These are phyloP conservation scores for Zopfochytrium polystomum DNA, from an alignment of 371 early-diverging fungal genomes.

Conservation along the genomic window DNA sequence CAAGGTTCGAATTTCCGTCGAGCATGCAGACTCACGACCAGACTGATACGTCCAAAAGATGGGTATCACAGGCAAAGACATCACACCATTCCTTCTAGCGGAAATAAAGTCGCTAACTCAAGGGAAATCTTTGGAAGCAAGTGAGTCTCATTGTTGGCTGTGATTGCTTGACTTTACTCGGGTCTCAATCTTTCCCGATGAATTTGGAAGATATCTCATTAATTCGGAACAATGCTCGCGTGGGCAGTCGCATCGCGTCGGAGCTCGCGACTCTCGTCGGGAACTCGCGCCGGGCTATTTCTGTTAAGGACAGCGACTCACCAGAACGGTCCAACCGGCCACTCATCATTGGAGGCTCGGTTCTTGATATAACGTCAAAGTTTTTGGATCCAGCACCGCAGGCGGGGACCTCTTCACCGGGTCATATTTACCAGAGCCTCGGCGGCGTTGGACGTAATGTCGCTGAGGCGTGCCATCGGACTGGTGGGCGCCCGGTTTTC, in stretches of 20 bases:
- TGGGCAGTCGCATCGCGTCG: constrained; percentile 77
- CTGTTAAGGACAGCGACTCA: not conserved
- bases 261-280: constrained; percentile 5
- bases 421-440: constrained; percentile 58
- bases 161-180: not conserved
- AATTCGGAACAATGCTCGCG: constrained; percentile 83
- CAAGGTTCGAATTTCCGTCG: constrained; percentile 34
- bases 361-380: constrained; percentile 67
- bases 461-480: constrained; percentile 71
- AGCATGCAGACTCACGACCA: too few relatives aligned
- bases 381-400: constrained; percentile 6
- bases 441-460: constrained; percentile 93
- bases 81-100: constrained; percentile 85
- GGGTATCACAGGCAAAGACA: constrained; percentile 75
- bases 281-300: not conserved
- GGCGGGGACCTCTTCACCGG: constrained; percentile 71
- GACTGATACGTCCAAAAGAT: not conserved
- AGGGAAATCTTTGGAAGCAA: constrained; percentile 78
- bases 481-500: constrained; percentile 60
- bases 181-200: too few relatives aligned
- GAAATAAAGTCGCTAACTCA: constrained; percentile 74
- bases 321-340: not conserved
- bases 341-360: constrained; percentile 79
- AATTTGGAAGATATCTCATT: constrained; percentile 70
- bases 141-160: constrained; percentile 45